phyloP scores from a whole-genome alignment of 352 stramenopile species.

The Pythium aquatile region DNA sequence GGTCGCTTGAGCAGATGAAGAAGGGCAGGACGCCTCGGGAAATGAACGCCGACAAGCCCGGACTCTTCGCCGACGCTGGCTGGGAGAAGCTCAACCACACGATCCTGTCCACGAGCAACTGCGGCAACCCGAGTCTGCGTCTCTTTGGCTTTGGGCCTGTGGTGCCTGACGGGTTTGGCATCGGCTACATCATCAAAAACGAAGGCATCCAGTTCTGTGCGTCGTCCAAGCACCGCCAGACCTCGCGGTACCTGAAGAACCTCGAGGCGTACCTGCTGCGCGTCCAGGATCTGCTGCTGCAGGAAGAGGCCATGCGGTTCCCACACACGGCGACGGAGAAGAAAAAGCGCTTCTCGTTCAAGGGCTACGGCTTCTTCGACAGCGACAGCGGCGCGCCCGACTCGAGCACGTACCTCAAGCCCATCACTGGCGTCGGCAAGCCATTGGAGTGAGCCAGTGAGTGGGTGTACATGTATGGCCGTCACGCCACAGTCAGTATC shows the following conservation, averaged over 20 bases:
- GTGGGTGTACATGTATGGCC: no score
- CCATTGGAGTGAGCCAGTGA: conserved; percentile 14
- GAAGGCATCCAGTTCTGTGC: conserved; percentile 89
- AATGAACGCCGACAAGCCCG: conserved; percentile 40
- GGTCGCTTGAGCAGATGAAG: conserved; percentile 52
- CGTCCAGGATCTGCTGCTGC: conserved; percentile 75
- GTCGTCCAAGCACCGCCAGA: conserved; percentile 80
- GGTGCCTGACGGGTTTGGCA: conserved; percentile 93
- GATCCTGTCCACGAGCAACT: conserved; percentile 96
- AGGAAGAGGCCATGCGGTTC: conserved; percentile 78
- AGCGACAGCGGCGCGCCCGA: conserved; percentile 19
- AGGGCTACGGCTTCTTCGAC: conserved; percentile 84
- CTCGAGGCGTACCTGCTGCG: conserved; percentile 74
- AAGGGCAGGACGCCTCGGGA: conserved; percentile 18
- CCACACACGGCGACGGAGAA: conserved; percentile 57
- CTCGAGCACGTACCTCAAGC: conserved; percentile 20
- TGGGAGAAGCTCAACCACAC: conserved; percentile 94
- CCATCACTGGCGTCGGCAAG: conserved; percentile 25
- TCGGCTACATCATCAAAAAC: conserved; percentile 98
- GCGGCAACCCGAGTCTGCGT: conserved; percentile 93
- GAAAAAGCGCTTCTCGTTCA: conserved; percentile 48
- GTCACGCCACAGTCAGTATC: no score
- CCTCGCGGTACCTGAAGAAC: conserved; percentile 81
- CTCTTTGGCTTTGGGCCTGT: conserved; percentile 94
- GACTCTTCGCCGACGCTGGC: conserved; percentile 87